Conservation (phyloP, 2,329 filamentous ascomycete genomes). For the Lachnellula subtilissima region DNA sequence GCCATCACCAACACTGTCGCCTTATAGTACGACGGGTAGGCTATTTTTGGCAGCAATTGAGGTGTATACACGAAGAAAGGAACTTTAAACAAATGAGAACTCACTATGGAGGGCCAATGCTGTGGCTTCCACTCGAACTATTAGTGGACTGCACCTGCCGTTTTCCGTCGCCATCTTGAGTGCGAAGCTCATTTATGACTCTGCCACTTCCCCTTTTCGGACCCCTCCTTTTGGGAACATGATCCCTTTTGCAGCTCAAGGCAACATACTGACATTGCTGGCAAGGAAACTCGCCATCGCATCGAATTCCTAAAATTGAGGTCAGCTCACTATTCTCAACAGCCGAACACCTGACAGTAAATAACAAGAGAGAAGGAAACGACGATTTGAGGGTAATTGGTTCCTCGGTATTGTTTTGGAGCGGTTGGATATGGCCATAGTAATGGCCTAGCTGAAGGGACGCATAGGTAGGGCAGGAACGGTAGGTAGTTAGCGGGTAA, state of each 20-base stretch:
- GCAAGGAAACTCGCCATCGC: constrained; percentile 47
- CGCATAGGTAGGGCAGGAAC: no score
- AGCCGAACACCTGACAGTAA: no score
- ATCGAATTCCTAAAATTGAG: constrained; percentile 37
- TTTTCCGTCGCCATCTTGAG: constrained; percentile 39
- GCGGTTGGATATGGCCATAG: not conserved
- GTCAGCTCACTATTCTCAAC: constrained; percentile 4
- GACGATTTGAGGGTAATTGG: constrained; percentile 4
- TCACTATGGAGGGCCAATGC: constrained; percentile 22
- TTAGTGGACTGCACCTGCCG: constrained; percentile 35
- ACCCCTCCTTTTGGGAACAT: constrained; percentile 59
- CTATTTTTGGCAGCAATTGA: not conserved
- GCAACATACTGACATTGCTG: constrained; percentile 56
- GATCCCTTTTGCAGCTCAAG: constrained; percentile 59
- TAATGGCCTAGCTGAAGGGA: no score
- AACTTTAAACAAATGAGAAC: constrained; percentile 3
- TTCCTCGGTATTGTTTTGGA: not conserved
- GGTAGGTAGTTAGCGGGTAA: no score
- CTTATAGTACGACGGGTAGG: not conserved
- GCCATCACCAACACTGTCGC: not conserved
- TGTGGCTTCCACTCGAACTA: constrained; percentile 17
- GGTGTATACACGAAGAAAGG: not conserved
- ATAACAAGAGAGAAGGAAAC: constrained; percentile 5
- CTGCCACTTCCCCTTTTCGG: constrained; percentile 59
- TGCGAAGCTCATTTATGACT: constrained; percentile 58